Base-by-base conservation (phyloP, 345 rosid species). In the Melaleuca quinquenervia region DNA sequence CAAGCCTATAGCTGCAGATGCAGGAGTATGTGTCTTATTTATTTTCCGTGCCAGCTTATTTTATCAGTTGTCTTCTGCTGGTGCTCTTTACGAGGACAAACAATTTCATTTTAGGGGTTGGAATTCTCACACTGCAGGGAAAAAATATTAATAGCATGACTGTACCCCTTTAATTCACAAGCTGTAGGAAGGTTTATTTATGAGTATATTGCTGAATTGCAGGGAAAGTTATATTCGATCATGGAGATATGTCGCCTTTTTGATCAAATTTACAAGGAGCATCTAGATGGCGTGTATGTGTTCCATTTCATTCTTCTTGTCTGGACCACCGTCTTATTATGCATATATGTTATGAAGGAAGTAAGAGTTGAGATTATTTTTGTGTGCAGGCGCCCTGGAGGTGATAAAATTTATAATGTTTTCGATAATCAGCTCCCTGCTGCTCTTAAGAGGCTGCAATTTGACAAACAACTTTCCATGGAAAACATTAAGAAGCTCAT, bases 361-460 rank as follows among this genome's bases (percentile, higher is more conserved):
- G 78, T 36, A 20, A 36, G 18, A 32, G 26, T 32, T 70, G 80
- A 18, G 21, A 16, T 21, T 82, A 50, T 58, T 48, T 55, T 36
- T 21, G 36, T 27, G 60, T 52, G 83, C 94, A 97, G 99, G 94
- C 98, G 99, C 18, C 88, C 99, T 52, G 99, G 99, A 88, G 99
- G 99, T 83, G 99, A 98, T 82, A 98, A 95, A 90, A 92, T 98
- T 88, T 95, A 98, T 88, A 89, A 90, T 87, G 99, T 98, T 83
- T 98, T 98, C 21, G 99, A 98, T 90, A 98, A 94, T 90, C 99
- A 98, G 90, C 99, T 98, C 89, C 99, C 99, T 83, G 96, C 98
- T 88, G 99, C 99, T 90, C 92, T 98, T 84, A 96, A 96, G 90
- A 94, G 99, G 91, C 91, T 98, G 92, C 99, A 98, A 86, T 98